Evolutionary conservation across 352 stramenopile genomes (phyloP), one percentile per base, ranked within the genome.

Genomic region (Pythium dissimile): DNA sequence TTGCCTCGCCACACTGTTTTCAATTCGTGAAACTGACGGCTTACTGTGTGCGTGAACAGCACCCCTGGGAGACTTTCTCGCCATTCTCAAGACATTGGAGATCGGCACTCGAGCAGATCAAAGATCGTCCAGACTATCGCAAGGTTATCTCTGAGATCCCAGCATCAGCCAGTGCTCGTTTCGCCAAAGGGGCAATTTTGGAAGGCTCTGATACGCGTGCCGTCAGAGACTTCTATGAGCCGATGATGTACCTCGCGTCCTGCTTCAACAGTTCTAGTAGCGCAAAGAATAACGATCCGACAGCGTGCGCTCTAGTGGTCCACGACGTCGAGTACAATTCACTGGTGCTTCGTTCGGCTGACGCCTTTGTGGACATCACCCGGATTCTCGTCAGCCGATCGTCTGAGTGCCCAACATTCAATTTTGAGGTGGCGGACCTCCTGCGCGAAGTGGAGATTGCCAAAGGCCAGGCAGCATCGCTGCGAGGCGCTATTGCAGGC

Each of bases 1-100:
- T 24, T 11, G 16, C 10, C 15, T 37, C 15, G 12, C 11, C 20
- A 3, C 34, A n/a, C 31, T 3, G 21, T 27, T 45, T n/a, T 12
- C 2, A 24, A 2, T 11, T 7, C 12, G n/a, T 31, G 30, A n/a
- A 20, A 15, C 45, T 42, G 16, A 53, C 26, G 1, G 16, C 21
- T 18, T 43, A 2, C 1, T 43, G 20, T 31, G n/a, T n/a, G n/a
- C n/a, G n/a, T n/a, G n/a, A n/a, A n/a, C 49, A 94, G 84, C 84
- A 94, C 47, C 84, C 83, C 7, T 94, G 84, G 84, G 84, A 94
- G 42, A 92, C 80, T n/a, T 88, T 94, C 58, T 89, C 81, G 26
- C 57, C 78, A 3, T 67, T 90, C 3, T 89, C 79, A 4, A 69
- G 68, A 8, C 80, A 92, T 46, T 94, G 82, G 84, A 73, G 79